These are phyloP conservation scores for Cicer pinnatifidum DNA, from an alignment of 306 rosid species.

Conservation along the genomic window DNA sequence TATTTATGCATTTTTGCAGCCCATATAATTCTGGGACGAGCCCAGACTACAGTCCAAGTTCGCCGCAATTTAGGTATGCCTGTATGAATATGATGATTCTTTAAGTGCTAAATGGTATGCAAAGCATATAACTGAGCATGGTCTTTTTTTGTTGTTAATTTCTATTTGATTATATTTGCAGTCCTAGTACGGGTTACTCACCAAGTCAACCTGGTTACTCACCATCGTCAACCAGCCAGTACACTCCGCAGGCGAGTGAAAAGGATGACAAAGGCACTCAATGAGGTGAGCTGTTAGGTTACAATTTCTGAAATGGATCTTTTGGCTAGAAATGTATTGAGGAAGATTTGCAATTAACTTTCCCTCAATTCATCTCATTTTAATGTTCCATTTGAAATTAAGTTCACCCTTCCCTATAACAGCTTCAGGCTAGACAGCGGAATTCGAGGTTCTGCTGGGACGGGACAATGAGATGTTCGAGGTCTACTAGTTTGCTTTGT, in stretches of 20 bases:
- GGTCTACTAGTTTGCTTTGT: constrained; percentile 34
- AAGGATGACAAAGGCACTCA: constrained; percentile 66
- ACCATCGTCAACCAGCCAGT: constrained; percentile 92
- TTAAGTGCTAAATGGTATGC: constrained; percentile 3
- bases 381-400: too few species aligned
- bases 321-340: constrained; percentile 7
- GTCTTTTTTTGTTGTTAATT: constrained; percentile 27
- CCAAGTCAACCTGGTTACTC: constrained; percentile 99
- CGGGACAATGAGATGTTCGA: constrained; percentile 24
- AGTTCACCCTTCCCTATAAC: too few species aligned
- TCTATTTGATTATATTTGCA: constrained; percentile 42
- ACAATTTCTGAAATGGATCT: constrained; percentile 4
- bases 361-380: too few species aligned
- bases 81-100: not conserved
- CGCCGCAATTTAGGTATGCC: constrained; percentile 83
- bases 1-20: constrained; percentile 51
- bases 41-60: constrained; percentile 92
- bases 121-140: constrained; percentile 17
- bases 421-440: constrained; percentile 5
- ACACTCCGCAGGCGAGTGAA: constrained; percentile 85
- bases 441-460: constrained; percentile 24
- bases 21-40: constrained; percentile 85
- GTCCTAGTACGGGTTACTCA: constrained; percentile 97
- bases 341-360: not conserved
- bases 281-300: constrained; percentile 47